These are phyloP conservation scores for Prunus padus DNA, from an alignment of 306 rosid genomes.

Conservation along the genomic window DNA sequence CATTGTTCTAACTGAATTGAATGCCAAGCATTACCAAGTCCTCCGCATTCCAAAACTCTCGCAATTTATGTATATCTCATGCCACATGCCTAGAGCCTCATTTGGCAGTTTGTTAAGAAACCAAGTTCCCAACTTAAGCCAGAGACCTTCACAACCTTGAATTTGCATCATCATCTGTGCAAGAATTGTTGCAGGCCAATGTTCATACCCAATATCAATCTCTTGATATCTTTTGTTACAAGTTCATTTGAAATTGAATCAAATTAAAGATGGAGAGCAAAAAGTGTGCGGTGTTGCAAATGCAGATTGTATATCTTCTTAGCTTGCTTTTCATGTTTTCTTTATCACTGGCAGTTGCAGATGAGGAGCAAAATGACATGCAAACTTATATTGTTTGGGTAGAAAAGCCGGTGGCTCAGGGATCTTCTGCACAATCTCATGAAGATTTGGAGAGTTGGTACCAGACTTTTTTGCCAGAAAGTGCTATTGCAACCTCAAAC, in stretches of 20 bases:
- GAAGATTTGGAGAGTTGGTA: conserved; percentile 53
- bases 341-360: conserved; percentile 10
- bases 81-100: neutral
- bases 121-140: neutral
- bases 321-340: conserved; percentile 28
- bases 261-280: conserved; percentile 29
- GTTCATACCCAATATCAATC: no score
- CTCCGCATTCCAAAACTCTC: neutral
- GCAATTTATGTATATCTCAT: no score
- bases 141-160: no score
- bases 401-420: neutral
- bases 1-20: neutral
- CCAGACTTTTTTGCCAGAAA: conserved; percentile 52
- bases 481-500: conserved; percentile 24
- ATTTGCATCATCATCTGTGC: no score
- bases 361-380: conserved; percentile 12
- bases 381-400: conserved; percentile 55
- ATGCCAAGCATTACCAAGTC: conserved; percentile 13
- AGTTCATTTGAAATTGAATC: neutral
- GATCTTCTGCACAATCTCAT: conserved; percentile 12
- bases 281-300: neutral
- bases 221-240: no score
- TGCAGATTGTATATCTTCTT: conserved; percentile 28
- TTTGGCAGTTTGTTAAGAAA: neutral
- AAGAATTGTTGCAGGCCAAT: no score